phyloP scores from a whole-genome alignment of 192 early-diverging fungal species.

The Coemansia sp. region DNA sequence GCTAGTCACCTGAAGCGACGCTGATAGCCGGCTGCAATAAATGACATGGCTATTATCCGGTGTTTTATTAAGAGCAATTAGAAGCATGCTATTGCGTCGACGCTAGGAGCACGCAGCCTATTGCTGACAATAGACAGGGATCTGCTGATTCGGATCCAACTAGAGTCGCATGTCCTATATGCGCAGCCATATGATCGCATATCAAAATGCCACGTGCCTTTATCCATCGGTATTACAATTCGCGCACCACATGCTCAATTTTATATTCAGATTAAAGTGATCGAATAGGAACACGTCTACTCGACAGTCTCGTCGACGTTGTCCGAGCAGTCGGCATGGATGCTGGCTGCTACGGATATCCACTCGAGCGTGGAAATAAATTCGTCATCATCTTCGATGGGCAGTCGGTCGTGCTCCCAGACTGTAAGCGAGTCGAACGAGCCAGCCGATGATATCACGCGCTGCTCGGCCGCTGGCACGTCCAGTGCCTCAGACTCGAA shows the following conservation, averaged over 20 bases:
- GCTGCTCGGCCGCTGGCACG: conserved; percentile 12
- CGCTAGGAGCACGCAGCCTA: neutral
- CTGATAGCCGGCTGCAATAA: neutral
- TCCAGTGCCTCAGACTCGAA: conserved; percentile 19
- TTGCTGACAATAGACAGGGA: neutral
- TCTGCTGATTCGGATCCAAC: neutral
- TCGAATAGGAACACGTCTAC: neutral
- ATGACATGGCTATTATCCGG: neutral
- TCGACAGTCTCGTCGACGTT: neutral
- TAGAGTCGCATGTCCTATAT: neutral
- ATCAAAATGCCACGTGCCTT: neutral
- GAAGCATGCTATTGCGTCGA: neutral
- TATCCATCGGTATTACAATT: neutral
- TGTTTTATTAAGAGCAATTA: neutral
- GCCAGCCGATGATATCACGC: conserved; percentile 21
- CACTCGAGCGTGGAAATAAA: conserved; percentile 38
- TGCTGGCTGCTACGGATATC: conserved; percentile 30
- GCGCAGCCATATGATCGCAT: neutral
- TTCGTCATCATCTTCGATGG: conserved; percentile 36
- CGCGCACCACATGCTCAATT: neutral
- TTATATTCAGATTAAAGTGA: neutral
- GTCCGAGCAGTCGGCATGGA: conserved; percentile 38
- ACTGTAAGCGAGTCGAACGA: conserved; percentile 21
- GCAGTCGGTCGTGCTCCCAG: conserved; percentile 50
- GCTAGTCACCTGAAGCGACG: neutral